These are phyloP conservation scores for Fraxinus greggii DNA, from an alignment of 305 asterid genomes.

Conservation along the genomic window DNA sequence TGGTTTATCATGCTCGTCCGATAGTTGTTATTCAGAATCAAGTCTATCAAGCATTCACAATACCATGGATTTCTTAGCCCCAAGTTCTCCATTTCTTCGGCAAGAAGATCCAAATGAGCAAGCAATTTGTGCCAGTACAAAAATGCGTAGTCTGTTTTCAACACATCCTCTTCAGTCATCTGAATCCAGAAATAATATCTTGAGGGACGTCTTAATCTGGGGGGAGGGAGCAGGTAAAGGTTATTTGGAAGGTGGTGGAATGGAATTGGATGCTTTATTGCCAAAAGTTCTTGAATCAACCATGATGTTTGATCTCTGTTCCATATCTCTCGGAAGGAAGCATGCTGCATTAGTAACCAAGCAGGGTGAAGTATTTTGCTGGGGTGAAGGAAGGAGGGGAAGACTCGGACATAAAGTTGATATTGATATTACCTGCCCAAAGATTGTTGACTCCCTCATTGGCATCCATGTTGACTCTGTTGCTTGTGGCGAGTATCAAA, in stretches of 20 bases:
- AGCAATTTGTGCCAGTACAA: conserved; percentile 18
- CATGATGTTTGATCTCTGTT: conserved; percentile 42
- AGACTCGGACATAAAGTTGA: conserved; percentile 51
- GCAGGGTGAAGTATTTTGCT: conserved; percentile 51
- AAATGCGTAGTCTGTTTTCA: conserved; percentile 20
- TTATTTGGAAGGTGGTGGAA: conserved; percentile 31
- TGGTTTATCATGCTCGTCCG: conserved; percentile 46
- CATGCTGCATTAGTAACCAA: conserved; percentile 48
- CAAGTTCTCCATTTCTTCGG: conserved; percentile 32
- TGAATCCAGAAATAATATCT: conserved; percentile 19
- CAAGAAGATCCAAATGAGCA: conserved; percentile 25
- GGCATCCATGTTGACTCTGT: conserved; percentile 33
- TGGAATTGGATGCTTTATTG: conserved; percentile 37
- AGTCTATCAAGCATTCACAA: conserved; percentile 27
- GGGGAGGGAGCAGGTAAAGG: conserved; percentile 52
- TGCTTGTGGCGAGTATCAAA: conserved; percentile 46
- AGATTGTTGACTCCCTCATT: conserved; percentile 37
- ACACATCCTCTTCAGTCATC: conserved; percentile 21
- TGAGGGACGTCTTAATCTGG: conserved; percentile 52
- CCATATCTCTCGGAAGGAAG: conserved; percentile 39
- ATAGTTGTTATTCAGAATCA: conserved; percentile 39
- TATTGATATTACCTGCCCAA: conserved; percentile 35
- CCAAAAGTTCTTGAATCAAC: conserved; percentile 49
- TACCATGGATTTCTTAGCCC: conserved; percentile 24
- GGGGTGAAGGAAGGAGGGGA: conserved; percentile 56